Base-by-base conservation (phyloP, 441 rosid genomes). In the Sinapis alba region DNA sequence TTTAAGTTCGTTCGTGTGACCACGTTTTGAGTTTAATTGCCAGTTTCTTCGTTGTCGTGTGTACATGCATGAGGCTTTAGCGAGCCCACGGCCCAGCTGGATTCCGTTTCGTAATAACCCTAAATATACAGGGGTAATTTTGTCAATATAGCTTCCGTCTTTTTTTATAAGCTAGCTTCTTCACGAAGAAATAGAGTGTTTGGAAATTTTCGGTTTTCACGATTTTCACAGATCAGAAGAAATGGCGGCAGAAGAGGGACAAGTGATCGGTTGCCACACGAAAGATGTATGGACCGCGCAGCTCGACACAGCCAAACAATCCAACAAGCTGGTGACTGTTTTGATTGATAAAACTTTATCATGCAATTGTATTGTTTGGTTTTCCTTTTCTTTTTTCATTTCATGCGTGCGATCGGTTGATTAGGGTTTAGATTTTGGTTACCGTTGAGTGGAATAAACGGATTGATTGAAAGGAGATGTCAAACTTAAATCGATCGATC, bases 201-300 rank as follows among this genome's bases (percentile, higher is more conserved):
- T 20, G 51, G 64, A n/a, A 3, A 20, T 28, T 41, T 65, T 57
- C 12, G 63, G 7, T 24, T 2, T 13, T 13, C 6, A 7, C 10
- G 3, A 7, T 3, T 6, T 4, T 24, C 30, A n/a, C 27, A 59
- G 81, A 41, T 61, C 16, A 27, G 24, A 45, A 64, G 74, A 50
- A 56, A 79, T 79, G 82, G 76, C 79, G 56, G 82, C 79, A 30
- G 82, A 74, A 64, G 82, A 79, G 12, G 82, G 82, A 32, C 82
- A 79, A 59, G 82, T 74, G 68, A 79, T 79, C 64, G 72, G 79
- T 74, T 69, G 78, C 15, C 82, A 79, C 68, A 8, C 72, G 58
- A 27, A 32, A 26, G 82, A 79, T 57, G 82, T 74, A 0, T 79
- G 79, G 79, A 28, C 63, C 3, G 58, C 56, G 2, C 78, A 74